A percentile compares a stretch with the other conserved stretches of the same genome.
Evolutionary conservation across 495 filamentous ascomycete species (phyloP).

Genomic region (Penicillium riverlandense): DNA sequence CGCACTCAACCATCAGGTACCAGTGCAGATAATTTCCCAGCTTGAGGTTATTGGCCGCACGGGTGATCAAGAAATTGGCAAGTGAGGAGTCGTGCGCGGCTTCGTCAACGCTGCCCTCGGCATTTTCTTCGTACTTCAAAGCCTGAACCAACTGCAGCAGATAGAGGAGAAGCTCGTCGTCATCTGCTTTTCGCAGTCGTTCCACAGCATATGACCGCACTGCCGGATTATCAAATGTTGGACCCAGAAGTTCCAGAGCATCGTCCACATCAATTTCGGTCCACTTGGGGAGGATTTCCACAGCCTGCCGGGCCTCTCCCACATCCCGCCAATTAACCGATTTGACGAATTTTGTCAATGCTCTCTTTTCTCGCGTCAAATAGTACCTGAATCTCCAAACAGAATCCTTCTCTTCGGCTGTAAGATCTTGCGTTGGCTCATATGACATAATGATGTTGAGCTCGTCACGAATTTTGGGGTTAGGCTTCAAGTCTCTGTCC

Average conservation of each 20-base stretch:
- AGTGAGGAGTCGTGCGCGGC: constrained; percentile 77
- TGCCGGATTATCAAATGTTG: constrained; percentile 78
- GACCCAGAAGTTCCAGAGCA: constrained; percentile 88
- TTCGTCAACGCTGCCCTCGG: constrained; percentile 49
- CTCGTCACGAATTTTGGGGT: constrained; percentile 92
- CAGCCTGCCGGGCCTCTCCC: constrained; percentile 81
- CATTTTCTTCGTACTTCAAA: constrained; percentile 84
- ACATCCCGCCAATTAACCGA: constrained; percentile 88
- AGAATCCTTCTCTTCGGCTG: constrained; percentile 85
- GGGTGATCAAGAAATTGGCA: constrained; percentile 78
- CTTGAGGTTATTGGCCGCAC: constrained; percentile 78
- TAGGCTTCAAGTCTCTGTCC: constrained; percentile 90
- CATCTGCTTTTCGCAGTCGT: constrained; percentile 81
- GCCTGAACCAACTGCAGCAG: constrained; percentile 94
- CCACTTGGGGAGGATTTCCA: constrained; percentile 87
- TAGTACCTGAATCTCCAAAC: constrained; percentile 97
- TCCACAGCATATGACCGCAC: constrained; percentile 93
- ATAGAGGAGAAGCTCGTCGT: constrained; percentile 88
- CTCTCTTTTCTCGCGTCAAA: constrained; percentile 84
- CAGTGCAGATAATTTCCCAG: constrained; percentile 94
- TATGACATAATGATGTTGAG: constrained; percentile 87
- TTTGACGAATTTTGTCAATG: constrained; percentile 95
- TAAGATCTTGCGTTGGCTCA: constrained; percentile 82
- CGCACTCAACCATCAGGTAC: constrained; percentile 97
- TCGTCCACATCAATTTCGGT: constrained; percentile 97